Base-by-base conservation (phyloP, 2,329 filamentous ascomycete genomes). In the Pseudopyrenochaeta lycopersici region DNA sequence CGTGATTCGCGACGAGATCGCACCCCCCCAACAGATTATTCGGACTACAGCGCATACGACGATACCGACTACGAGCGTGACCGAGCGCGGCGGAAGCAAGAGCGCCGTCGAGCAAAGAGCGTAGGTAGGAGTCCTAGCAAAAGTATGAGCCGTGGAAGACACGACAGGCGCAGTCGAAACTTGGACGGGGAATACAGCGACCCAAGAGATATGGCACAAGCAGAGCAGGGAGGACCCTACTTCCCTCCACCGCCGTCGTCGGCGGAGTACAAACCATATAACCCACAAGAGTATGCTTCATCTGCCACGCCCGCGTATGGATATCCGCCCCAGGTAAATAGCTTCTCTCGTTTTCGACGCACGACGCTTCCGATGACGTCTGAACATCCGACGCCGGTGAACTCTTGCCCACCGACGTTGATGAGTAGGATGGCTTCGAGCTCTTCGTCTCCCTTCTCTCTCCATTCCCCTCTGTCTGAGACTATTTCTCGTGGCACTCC, bases 321-420 rank as follows among this genome's bases (percentile, higher is more conserved):
- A 45, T 72, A 72, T 54, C 58, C 68, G 38, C 51, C 67, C 53
- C 72, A 76, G 73, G 73, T 75, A 76, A 75, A 74, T 70, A 66
- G 30, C 47, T 42, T 58, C 51, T 71, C 59, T 63, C 68, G 60
- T 71, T 60, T 55, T 66, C 67, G 62, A 55, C 71, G 63, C 51
- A 60, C 62, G 29, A 70, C 71, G 41, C 50, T 67, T 46, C 57
- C 70, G 43, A 54, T 56, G 42, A 62, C 58, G 52, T 57, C 64
- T 40, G 60, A 63, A 48, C 53, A 58, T 45, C 60, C 61, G 43
- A 60, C 62, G 41, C 57, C 61, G 59, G 56, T 53, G 53, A 59
- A 58, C 49, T 51, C 56, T 33, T 58, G 58, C 56, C 63, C 64
- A 58, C 63, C 63, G 33, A 58, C 49, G 56, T 57, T 63, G 51